Evolutionary conservation across 495 filamentous ascomycete species (phyloP), one percentile per base, ranked within the genome.

Genomic region (Penicillium maclennaniae): DNA sequence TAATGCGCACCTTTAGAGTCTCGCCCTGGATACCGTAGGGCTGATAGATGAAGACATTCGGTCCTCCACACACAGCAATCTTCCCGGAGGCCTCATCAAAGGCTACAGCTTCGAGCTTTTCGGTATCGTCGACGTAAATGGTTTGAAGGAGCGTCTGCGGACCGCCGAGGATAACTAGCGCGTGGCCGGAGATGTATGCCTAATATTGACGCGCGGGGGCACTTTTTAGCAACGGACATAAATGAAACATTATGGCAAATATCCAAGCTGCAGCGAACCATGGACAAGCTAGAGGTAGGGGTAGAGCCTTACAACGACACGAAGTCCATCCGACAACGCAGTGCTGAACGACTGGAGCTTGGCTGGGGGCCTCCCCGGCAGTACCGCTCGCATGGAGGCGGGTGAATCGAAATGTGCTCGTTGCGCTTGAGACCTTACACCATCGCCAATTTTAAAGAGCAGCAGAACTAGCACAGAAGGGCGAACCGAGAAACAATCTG

Each of bases 121-220:
- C 74, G 36, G 83, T 79, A 66, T 91, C 85, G 57, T 93, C 86
- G 63, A 91, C 82, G 73, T 96, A 96, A 53, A 91, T 88, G 0
- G 92, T 97, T 71, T 97, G 92, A 28, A 96, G 75, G 59, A 95
- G 79, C 49, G 81, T 77, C 62, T 88, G 77, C 54, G 89, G 82
- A 47, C 82, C 83, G 69, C 79, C 78, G 63, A 97, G 85, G 63
- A 97, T 85, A 43, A 91, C 80, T 53, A 97, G 79, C 53, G 89
- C 87, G 69, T 86, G 87, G 55, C 93, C 92, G 53, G 88, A 91
- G 52, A 97, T 87, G 69, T 97, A 98, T 54, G 81, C 83, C 90
- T 95, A 61, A 43, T 55, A 38, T 46, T n/a, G 14, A 52, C 21
- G 38, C 43, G 48, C 44, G 46, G 51, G 37, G 62, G 51, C 53